Conservation (phyloP, 2,329 filamentous ascomycete genomes). For the Hypoxylon sp. region DNA sequence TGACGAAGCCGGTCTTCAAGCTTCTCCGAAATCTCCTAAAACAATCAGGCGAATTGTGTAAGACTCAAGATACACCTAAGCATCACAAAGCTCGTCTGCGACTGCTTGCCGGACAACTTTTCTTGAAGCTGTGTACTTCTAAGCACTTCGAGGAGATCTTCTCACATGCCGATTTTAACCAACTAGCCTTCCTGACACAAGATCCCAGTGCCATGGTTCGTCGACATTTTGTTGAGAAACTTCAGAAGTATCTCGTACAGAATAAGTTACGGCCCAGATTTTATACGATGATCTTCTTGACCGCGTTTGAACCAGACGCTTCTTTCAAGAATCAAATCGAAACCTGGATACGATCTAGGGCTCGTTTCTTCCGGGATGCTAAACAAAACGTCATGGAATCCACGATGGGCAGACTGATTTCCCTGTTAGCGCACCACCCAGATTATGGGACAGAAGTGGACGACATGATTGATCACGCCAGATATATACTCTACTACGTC, state of each 20-base stretch:
- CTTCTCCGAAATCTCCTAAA: slow-evolving; percentile 82
- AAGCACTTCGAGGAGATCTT: slow-evolving; percentile 83
- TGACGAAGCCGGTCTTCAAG: slow-evolving; percentile 78
- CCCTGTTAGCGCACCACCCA: slow-evolving; percentile 91
- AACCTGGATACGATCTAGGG: slow-evolving; percentile 90
- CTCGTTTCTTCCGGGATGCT: slow-evolving; percentile 71
- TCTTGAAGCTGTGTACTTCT: slow-evolving; percentile 85
- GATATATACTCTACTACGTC: slow-evolving; percentile 92
- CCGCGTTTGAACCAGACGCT: slow-evolving; percentile 88
- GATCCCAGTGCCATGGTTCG: slow-evolving; percentile 82
- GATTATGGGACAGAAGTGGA: slow-evolving; percentile 79
- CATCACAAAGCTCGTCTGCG: slow-evolving; percentile 85
- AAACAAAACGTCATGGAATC: slow-evolving; percentile 80
- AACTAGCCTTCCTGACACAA: slow-evolving; percentile 83
- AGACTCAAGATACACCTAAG: slow-evolving; percentile 79
- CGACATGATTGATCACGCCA: slow-evolving; percentile 83
- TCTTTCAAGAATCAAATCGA: slow-evolving; percentile 80
- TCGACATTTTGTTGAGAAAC: slow-evolving; percentile 81
- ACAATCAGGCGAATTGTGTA: slow-evolving; percentile 83
- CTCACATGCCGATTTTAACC: slow-evolving; percentile 80
- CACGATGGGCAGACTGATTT: slow-evolving; percentile 84
- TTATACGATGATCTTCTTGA: slow-evolving; percentile 89
- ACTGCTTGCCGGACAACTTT: slow-evolving; percentile 81
- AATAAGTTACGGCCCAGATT: slow-evolving; percentile 79
- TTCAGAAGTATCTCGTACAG: slow-evolving; percentile 90